These are phyloP conservation scores for Backusella sp. DNA, from an alignment of 192 early-diverging fungal genomes.

Conservation along the genomic window DNA sequence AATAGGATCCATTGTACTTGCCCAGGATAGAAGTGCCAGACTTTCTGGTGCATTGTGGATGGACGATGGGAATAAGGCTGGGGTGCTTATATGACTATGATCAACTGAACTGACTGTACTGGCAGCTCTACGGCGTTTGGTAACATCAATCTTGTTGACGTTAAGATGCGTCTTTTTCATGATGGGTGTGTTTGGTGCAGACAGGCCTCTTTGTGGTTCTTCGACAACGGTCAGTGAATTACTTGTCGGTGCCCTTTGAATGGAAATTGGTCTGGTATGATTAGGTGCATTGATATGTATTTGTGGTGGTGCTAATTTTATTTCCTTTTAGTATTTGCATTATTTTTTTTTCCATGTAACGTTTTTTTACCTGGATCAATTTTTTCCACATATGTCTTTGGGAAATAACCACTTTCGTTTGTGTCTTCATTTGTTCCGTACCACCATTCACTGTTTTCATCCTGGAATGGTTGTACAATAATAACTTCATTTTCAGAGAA, in stretches of 20 bases:
- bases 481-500: slow-evolving; percentile 52
- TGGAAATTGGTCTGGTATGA: background rate
- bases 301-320: background rate
- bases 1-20: slow-evolving; percentile 43
- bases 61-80: slow-evolving; percentile 12
- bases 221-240: background rate
- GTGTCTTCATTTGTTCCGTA: slow-evolving; percentile 50
- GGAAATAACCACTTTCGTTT: slow-evolving; percentile 58
- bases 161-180: slow-evolving; percentile 21
- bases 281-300: background rate
- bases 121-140: slow-evolving; percentile 26
- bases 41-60: slow-evolving; percentile 8
- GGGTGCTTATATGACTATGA: slow-evolving; percentile 9
- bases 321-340: too few species aligned
- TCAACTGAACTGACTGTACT: slow-evolving; percentile 25
- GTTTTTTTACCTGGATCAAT: slow-evolving; percentile 25
- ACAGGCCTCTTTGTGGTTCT: slow-evolving; percentile 14
- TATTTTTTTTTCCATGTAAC: too few species aligned
- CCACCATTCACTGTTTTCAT: slow-evolving; percentile 68
- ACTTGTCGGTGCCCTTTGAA: background rate
- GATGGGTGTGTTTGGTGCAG: slow-evolving; percentile 32
- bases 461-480: slow-evolving; percentile 48
- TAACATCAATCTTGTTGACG: slow-evolving; percentile 9
- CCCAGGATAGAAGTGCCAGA: slow-evolving; percentile 39
- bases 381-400: slow-evolving; percentile 53